Evolutionary conservation across 2,329 filamentous ascomycete genomes (phyloP).

Genomic region (Incumbomyces lentus): DNA sequence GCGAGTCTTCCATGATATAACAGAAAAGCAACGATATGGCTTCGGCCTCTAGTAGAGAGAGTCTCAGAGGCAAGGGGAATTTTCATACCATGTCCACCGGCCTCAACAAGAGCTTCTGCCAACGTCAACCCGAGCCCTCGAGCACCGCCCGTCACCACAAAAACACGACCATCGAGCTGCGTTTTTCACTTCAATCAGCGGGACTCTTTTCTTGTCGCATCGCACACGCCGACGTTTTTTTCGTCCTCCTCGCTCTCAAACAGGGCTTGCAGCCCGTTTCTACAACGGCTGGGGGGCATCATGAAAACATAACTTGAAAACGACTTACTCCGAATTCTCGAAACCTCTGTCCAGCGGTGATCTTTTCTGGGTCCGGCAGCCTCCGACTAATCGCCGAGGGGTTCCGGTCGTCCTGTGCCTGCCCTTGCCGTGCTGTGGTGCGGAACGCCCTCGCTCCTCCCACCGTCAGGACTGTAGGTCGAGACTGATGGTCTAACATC

Average conservation of each 20-base stretch:
- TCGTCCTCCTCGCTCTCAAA: too few relatives aligned
- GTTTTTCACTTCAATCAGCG: too few relatives aligned
- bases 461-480: too few relatives aligned
- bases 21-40: too few relatives aligned
- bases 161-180: conserved; percentile 45
- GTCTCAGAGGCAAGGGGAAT: neutral
- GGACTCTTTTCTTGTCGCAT: too few relatives aligned
- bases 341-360: neutral
- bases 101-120: conserved; percentile 63
- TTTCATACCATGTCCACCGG: conserved; percentile 44
- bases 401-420: neutral
- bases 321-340: conserved; percentile 1
- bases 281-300: too few relatives aligned
- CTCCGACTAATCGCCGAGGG: neutral
- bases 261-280: neutral
- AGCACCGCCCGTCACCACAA: conserved; percentile 61
- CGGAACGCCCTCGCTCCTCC: too few relatives aligned
- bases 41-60: too few relatives aligned
- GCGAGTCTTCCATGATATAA: neutral
- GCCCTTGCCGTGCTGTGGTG: too few relatives aligned
- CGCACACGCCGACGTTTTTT: too few relatives aligned
- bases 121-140: conserved; percentile 64
- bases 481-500: too few relatives aligned
- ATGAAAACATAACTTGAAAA: too few relatives aligned
- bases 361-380: neutral